Evolutionary conservation across 2,329 filamentous ascomycete genomes (phyloP), one percentile per base, ranked within the genome.

Genomic region (Fusarium brevicatenulatum): DNA sequence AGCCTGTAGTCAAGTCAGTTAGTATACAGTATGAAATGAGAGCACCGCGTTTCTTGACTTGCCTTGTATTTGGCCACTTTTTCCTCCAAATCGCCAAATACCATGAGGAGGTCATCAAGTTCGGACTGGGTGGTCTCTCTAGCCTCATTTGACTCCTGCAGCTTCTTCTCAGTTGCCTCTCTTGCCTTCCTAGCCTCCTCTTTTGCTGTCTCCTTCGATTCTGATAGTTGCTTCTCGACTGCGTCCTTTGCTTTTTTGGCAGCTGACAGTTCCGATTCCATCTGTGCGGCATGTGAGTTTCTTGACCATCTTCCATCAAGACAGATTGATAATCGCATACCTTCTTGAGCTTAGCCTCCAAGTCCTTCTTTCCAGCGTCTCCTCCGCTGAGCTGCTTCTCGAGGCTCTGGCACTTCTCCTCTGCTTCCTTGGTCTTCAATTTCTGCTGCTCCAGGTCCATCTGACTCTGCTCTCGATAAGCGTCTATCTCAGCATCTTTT

Each of bases 11-110:
- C 57, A 44, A 43, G 61, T 75, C 47, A 77, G 61, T 77, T 43
- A 77, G 62, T 56, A 59, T 37, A 28, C 25, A 19, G 36, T 21
- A 23, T 42, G 15, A n/a, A 21, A 34, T 23, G 16, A 15, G 32
- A 30, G 28, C 30, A 21, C 19, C 47, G 40, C 32, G n/a, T 46
- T 42, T 52, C 8, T 57, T 16, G 34, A 66, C 86, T 73, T 82
- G 92, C 92, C 87, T 93, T 95, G 79, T 95, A 94, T 75, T 89
- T 90, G 46, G 87, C 86, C 54, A 90, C 86, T 83, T 95, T 95
- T 60, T 94, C 92, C 81, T 96, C 93, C 23, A 95, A 79, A 78
- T 96, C 93, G 19, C 90, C 91, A 81, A 95, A 94, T 9, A 96
- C 91, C 84, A 95, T 92, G 40, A 96, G 83, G 60, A 95, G 85